Evolutionary conservation across 192 early-diverging fungal species (phyloP).

Genomic region (Mortierella alpina): DNA sequence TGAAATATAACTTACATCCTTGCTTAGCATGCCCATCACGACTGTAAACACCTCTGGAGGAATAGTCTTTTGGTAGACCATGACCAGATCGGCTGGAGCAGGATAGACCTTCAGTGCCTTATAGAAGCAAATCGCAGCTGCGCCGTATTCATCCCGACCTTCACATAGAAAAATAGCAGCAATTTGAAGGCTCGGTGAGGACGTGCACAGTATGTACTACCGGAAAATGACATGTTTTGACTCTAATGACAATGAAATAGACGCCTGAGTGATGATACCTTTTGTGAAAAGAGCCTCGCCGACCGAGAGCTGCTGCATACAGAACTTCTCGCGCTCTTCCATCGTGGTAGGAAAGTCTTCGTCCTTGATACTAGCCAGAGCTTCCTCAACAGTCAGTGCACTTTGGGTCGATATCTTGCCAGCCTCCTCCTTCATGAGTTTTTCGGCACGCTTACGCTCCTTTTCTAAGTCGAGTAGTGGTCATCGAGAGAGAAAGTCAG

Average conservation of each 20-base stretch:
- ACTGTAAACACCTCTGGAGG: conserved; percentile 88
- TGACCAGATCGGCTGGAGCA: conserved; percentile 92
- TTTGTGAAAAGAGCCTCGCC: conserved; percentile 83
- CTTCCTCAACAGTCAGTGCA: conserved; percentile 64
- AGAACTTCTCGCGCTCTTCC: conserved; percentile 88
- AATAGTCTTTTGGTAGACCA: conserved; percentile 95
- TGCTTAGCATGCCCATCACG: conserved; percentile 90
- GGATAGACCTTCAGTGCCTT: conserved; percentile 95
- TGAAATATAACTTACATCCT: conserved; percentile 67
- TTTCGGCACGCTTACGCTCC: conserved; percentile 73
- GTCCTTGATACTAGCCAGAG: conserved; percentile 67
- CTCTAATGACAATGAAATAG: not conserved
- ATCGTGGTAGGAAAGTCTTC: conserved; percentile 81
- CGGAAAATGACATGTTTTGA: not conserved
- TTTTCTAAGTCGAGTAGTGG: conserved; percentile 43
- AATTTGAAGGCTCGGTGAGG: not conserved
- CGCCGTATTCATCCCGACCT: conserved; percentile 68
- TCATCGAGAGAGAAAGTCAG: not conserved
- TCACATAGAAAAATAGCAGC: conserved; percentile 33
- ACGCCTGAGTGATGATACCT: conserved; percentile 61
- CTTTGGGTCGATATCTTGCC: conserved; percentile 40
- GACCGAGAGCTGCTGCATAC: conserved; percentile 85
- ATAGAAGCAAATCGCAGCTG: conserved; percentile 88
- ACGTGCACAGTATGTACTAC: not conserved
- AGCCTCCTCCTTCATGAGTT: conserved; percentile 63